These are phyloP conservation scores for Tetrapisispora taiwanensis DNA, from an alignment of 805 yeast genomes.

Conservation along the genomic window DNA sequence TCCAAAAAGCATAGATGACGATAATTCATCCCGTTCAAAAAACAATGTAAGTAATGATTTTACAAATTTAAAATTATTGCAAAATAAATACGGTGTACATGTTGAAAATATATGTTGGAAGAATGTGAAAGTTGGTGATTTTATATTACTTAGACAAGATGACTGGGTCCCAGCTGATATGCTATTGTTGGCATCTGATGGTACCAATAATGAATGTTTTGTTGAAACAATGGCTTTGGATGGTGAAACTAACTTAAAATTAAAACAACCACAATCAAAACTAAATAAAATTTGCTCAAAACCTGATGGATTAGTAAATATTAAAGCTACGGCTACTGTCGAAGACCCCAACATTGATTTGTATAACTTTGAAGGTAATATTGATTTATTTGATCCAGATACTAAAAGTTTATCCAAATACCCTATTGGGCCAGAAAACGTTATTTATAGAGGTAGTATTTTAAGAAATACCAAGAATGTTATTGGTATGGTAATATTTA, in stretches of 20 bases:
- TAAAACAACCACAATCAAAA: slow-evolving; percentile 57
- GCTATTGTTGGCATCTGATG: slow-evolving; percentile 55
- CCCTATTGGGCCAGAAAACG: slow-evolving; percentile 70
- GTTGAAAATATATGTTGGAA: slow-evolving; percentile 47
- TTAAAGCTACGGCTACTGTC: slow-evolving; percentile 47
- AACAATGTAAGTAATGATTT: slow-evolving; percentile 4
- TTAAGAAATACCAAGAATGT: slow-evolving; percentile 70
- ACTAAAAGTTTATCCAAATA: slow-evolving; percentile 30
- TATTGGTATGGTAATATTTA: slow-evolving; percentile 75
- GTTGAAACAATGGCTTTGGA: slow-evolving; percentile 96
- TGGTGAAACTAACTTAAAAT: slow-evolving; percentile 90
- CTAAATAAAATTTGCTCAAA: slow-evolving; percentile 42
- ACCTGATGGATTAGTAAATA: slow-evolving; percentile 40
- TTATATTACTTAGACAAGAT: slow-evolving; percentile 59
- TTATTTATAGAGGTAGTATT: slow-evolving; percentile 85
- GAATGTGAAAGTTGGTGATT: slow-evolving; percentile 77
- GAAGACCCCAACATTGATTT: slow-evolving; percentile 92
- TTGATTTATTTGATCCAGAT: slow-evolving; percentile 32
- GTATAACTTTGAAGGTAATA: slow-evolving; percentile 81
- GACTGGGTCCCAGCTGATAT: slow-evolving; percentile 96
- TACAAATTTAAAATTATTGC: slow-evolving; percentile 14
- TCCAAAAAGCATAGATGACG: not conserved
- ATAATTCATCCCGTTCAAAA: not conserved
- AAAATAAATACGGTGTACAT: slow-evolving; percentile 15
- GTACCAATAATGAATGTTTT: slow-evolving; percentile 51